These are phyloP conservation scores for Hanseniaspora gamundiae DNA, from an alignment of 1,139 yeast species.

Conservation along the genomic window DNA sequence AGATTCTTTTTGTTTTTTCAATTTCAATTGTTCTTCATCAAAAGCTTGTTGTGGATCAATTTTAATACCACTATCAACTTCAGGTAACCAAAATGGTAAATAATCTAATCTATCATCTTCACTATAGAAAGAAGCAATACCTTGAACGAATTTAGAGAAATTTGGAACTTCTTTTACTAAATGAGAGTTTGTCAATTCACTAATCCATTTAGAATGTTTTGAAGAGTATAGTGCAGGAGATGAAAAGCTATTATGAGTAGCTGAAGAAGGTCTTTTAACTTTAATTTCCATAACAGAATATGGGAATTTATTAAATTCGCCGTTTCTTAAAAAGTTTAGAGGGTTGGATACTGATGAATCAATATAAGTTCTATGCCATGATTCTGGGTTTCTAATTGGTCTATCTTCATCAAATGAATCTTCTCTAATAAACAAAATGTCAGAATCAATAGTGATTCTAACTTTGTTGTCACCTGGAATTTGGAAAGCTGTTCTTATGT, in stretches of 20 bases:
- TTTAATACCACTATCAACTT: conserved; percentile 69
- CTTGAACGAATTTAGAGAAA: conserved; percentile 83
- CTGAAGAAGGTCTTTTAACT: conserved; percentile 34
- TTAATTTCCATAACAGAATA: conserved; percentile 87
- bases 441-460: conserved; percentile 81
- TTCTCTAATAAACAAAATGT: conserved; percentile 77
- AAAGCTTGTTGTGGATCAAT: conserved; percentile 66
- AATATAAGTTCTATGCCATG: conserved; percentile 88
- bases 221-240: conserved; percentile 25
- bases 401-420: conserved; percentile 74
- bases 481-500: conserved; percentile 91
- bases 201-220: conserved; percentile 64
- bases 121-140: conserved; percentile 73
- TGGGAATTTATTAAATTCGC: conserved; percentile 80
- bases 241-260: conserved; percentile 19
- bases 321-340: conserved; percentile 63
- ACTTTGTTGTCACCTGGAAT: conserved; percentile 94
- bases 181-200: conserved; percentile 72
- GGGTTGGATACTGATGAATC: conserved; percentile 68
- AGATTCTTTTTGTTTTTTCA: conserved; percentile 34
- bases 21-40: conserved; percentile 38
- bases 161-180: conserved; percentile 85
- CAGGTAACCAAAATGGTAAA: conserved; percentile 91
- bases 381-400: conserved; percentile 79
- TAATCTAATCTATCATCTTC: conserved; percentile 86